Base-by-base conservation (phyloP, 78 protist species). In the Polysphondylium violaceum region DNA sequence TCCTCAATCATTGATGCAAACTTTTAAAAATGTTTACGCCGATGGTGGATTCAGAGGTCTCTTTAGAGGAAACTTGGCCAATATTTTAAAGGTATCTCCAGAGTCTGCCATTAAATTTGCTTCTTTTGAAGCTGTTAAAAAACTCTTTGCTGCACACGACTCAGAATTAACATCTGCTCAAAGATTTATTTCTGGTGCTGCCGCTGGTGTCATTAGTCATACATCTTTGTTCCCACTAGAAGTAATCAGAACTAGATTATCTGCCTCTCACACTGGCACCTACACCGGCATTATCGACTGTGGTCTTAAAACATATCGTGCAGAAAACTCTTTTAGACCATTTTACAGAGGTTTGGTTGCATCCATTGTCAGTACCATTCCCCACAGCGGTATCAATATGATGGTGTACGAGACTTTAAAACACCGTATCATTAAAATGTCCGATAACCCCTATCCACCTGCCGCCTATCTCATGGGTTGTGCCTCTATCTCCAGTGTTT, bases 41-140 rank as follows among this genome's bases (percentile, higher is more conserved):
- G 94, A 88, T 47, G 79, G 87, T 63, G 94, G 94, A 11, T 40
- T 76, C 38, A 19, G 67, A 21, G 94, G 87, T 65, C 29, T 88
- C 11, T 88, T 88, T n/a, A 64, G 50, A 64, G 86, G 86, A 35
- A 88, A 88, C 21, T 76, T 76, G 0, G 94, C 94, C 58, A 78
- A 76, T 31, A 72, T 88, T 51, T 33, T 88, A 0, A 88, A 88
- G n/a, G 88, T 88, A 7, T 29, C 74, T 1, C 94, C 94, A 41
- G 94, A 88, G 21, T 58, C 72, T 67, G 94, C 94, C n/a, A 50
- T 88, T 27, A 88, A 88, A 61, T 78, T 88, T 71, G 88, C 78
- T 3, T 44, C 87, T 9, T 88, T 59, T 63, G 94, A 88, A 47
- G 76, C 74, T 44, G 41, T 76, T 12, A 88, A 88, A 35, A 69